Evolutionary conservation across 1,284 basidiomycete species (phyloP), one percentile per base, ranked within the genome.

Genomic region (Anthracocystis panici-leucophaei): DNA sequence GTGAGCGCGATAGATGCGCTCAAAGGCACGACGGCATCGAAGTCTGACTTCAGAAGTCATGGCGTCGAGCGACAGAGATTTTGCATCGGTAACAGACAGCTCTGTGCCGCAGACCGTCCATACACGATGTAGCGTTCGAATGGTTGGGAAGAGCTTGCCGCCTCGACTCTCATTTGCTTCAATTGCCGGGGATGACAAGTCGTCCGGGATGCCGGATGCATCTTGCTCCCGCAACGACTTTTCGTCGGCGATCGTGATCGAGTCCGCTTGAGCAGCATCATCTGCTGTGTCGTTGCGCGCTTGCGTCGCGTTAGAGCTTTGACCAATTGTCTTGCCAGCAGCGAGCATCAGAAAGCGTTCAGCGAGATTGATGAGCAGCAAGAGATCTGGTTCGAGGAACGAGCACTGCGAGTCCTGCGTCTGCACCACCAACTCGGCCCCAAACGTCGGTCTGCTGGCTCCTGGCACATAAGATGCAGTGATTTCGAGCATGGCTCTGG

Each of bases 1-100:
- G 71, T 93, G 90, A 0, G 89, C 88, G 33, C 92, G 91, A 87
- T 96, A 96, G 18, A 97, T 87, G 78, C 93, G 91, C 80, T 97
- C 95, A 40, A 98, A 65, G 8, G 68, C 57, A 27, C 77, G 69
- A 16, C 74, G 52, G 31, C 65, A 67, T 4, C 79, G 64, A 12
- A 67, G 35, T 45, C 63, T 38, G 23, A 77, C 60, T 7, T 75
- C 75, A 11, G 54, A 38, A 1, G 40, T 59, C 46, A 76, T 62
- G 11, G 55, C 54, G 11, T 74, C 73, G 31, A 80, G 60, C 41
- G 77, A 65, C n/a, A 76, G 53, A 31, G 68, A 62, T 41, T 63
- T 72, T 18, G 74, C 74, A 27, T 76, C 74, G 12, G 52, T 65
- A 1, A 45, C 41, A 1, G 65, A 60, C 9, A 71, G 49, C 38